Evolutionary conservation across 2,329 filamentous ascomycete genomes (phyloP).

Genomic region (Eutypella sp.): DNA sequence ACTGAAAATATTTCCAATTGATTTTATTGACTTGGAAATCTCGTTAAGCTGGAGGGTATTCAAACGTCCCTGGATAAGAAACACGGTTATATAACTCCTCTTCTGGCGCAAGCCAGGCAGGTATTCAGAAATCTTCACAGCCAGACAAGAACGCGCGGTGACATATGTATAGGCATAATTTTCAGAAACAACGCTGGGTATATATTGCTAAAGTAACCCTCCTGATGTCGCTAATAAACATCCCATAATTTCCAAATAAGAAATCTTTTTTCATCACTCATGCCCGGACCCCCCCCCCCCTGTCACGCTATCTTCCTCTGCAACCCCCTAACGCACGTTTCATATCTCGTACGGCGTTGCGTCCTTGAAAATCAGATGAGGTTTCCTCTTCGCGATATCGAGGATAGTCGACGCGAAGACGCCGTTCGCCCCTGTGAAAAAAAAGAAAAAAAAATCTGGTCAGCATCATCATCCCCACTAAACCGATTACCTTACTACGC

Average conservation of each 20-base stretch:
- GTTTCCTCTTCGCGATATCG: slow-evolving; percentile 83
- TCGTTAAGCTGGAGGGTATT: no score
- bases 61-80: no score
- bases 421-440: slow-evolving; percentile 91
- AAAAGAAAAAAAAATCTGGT: slow-evolving; percentile 9
- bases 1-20: no score
- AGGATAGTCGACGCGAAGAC: slow-evolving; percentile 92
- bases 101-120: no score
- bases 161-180: no score
- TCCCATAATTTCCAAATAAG: no score
- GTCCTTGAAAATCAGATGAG: slow-evolving; percentile 74
- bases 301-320: background rate
- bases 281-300: no score
- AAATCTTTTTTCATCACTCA: background rate
- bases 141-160: no score
- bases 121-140: no score
- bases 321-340: slow-evolving; percentile 4
- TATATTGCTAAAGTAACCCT: background rate
- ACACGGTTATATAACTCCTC: no score
- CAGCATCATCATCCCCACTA: slow-evolving; percentile 10
- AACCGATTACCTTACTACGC: background rate
- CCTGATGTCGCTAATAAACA: background rate
- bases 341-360: slow-evolving; percentile 54
- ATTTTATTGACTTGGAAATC: no score
- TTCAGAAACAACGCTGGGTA: no score